Conservation (phyloP, 495 filamentous ascomycete genomes). For the Penicillium flavigenum region DNA sequence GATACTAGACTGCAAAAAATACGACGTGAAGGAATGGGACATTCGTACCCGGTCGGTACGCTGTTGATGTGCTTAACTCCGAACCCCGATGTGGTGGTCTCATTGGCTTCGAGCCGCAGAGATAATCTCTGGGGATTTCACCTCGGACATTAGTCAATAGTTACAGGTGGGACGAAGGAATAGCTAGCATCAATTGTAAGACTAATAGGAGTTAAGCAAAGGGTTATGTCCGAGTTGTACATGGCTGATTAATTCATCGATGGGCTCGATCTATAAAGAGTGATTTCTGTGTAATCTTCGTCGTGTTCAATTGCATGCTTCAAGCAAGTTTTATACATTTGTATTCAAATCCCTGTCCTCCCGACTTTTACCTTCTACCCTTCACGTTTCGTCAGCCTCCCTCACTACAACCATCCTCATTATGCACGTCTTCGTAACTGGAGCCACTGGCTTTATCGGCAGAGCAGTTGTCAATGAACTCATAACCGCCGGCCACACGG, state of each 20-base stretch:
- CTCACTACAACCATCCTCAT: neutral
- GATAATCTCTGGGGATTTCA: too few relatives aligned
- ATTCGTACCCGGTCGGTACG: neutral
- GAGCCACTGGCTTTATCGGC: conserved; percentile 50
- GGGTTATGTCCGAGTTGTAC: neutral
- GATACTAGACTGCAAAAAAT: neutral
- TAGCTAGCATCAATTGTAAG: neutral
- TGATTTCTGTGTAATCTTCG: too few relatives aligned
- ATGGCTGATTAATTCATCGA: neutral
- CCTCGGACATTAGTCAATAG: neutral
- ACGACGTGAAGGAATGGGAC: neutral
- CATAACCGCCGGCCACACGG: conserved; percentile 38
- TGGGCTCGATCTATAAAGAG: neutral
- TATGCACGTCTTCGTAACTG: conserved; percentile 48
- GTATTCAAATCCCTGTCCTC: too few relatives aligned
- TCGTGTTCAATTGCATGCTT: neutral
- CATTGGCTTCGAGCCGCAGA: neutral
- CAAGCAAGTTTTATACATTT: neutral
- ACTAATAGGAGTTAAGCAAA: neutral
- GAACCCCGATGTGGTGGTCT: neutral
- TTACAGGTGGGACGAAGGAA: neutral
- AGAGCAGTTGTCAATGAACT: conserved; percentile 41
- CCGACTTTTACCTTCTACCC: neutral
- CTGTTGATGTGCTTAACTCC: neutral
- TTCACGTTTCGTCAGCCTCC: neutral